These are phyloP conservation scores for Sideroxylon spinosum DNA, from an alignment of 179 eudicot genomes.

Conservation along the genomic window DNA sequence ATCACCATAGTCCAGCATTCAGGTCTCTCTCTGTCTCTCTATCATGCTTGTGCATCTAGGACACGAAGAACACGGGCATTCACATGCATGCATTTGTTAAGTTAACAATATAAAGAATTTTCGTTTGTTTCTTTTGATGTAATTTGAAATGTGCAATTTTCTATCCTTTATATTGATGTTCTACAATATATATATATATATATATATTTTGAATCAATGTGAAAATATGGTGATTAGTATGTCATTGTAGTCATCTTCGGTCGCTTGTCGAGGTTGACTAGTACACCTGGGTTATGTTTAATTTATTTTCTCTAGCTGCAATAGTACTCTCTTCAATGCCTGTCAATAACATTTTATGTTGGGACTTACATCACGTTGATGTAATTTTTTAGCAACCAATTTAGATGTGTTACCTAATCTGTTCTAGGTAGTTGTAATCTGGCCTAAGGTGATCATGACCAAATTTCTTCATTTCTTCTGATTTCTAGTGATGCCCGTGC, in stretches of 20 bases:
- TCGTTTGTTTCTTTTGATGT: not conserved
- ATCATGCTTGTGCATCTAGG: not conserved
- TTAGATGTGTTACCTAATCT: not conserved
- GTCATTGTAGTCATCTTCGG: not conserved
- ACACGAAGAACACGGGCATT: not conserved
- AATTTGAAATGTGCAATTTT: not conserved
- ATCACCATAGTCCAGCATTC: constrained; percentile 20
- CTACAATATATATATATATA: not conserved
- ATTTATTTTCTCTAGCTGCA: not conserved
- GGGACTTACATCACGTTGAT: not conserved
- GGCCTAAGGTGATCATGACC: not conserved
- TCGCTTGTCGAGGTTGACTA: not conserved
- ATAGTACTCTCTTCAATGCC: not conserved
- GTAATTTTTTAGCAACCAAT: not conserved
- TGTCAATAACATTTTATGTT: not conserved
- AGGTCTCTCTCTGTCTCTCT: constrained; percentile 20
- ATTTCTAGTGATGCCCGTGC: constrained; percentile 22
- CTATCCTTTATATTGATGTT: not conserved
- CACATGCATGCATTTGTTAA: not conserved
- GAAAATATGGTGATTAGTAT: not conserved
- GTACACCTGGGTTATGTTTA: not conserved
- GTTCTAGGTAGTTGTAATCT: not conserved
- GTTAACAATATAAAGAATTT: not conserved
- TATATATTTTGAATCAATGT: not conserved
- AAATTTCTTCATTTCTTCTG: constrained; percentile 5